Percentiles rank a stretch among this genome's conserved stretches.
phyloP scores from a whole-genome alignment of 805 yeast species.

The Candida rishiriensis region DNA sequence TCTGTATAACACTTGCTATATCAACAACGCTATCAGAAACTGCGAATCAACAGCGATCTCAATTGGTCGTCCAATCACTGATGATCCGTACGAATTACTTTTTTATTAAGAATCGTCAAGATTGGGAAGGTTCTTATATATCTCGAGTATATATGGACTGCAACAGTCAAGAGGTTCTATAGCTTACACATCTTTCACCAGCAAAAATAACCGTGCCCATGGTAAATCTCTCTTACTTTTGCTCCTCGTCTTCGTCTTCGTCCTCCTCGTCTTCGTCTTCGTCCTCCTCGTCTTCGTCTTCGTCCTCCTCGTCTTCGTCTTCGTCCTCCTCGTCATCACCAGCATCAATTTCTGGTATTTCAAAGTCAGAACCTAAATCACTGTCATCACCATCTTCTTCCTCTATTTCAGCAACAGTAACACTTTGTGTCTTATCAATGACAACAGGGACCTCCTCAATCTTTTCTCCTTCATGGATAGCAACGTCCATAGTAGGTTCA shows the following conservation, averaged over 20 bases:
- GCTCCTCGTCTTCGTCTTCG: constrained; percentile 19
- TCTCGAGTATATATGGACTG: not conserved
- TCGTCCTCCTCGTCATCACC: constrained; percentile 29
- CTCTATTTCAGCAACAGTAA: constrained; percentile 2
- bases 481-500: not conserved
- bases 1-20: constrained; percentile 26
- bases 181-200: not conserved
- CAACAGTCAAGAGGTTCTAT: too few relatives aligned
- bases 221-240: not conserved
- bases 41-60: constrained; percentile 6
- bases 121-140: not conserved
- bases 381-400: constrained; percentile 13
- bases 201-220: too few relatives aligned
- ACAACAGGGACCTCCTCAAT: constrained; percentile 6
- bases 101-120: not conserved
- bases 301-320: constrained; percentile 20
- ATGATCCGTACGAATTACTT: constrained; percentile 5
- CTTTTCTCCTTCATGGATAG: constrained; percentile 4
- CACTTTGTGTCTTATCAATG: constrained; percentile 1
- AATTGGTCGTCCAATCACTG: not conserved
- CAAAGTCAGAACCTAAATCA: constrained; percentile 32
- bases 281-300: constrained; percentile 20
- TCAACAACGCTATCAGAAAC: constrained; percentile 11
- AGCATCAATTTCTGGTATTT: constrained; percentile 33
- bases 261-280: constrained; percentile 20